Conservation (phyloP, 2,329 filamentous ascomycete species). For the Didymella segeticola region DNA sequence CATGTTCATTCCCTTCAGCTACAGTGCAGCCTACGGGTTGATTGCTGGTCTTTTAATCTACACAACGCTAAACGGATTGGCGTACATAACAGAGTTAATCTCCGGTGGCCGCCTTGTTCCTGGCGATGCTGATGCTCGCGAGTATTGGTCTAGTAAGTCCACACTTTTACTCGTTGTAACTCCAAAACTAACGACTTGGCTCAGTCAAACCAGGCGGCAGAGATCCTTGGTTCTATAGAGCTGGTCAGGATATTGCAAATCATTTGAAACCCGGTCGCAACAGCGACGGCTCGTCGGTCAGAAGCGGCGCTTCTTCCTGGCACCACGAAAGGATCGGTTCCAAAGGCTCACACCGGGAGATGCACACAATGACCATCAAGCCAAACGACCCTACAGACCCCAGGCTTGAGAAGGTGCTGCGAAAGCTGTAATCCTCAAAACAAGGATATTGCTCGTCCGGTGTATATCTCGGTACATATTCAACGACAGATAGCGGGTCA, state of each 20-base stretch:
- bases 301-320: constrained; percentile 31
- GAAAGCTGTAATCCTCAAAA: constrained; percentile 2
- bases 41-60: constrained; percentile 82
- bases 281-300: constrained; percentile 32
- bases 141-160: constrained; percentile 76
- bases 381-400: constrained; percentile 35
- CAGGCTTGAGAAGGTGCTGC: constrained; percentile 38
- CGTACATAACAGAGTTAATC: constrained; percentile 71
- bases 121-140: constrained; percentile 75
- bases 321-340: constrained; percentile 36
- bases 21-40: constrained; percentile 85
- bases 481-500: not conserved
- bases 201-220: constrained; percentile 43
- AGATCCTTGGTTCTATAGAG: constrained; percentile 45
- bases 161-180: not conserved
- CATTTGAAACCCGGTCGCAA: constrained; percentile 27
- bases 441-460: not conserved
- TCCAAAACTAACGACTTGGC: constrained; percentile 19
- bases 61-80: constrained; percentile 72
- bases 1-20: constrained; percentile 86
- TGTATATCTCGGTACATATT: constrained; percentile 2
- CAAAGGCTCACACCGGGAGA: constrained; percentile 37
- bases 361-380: constrained; percentile 36
- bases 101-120: constrained; percentile 75
- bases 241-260: constrained; percentile 31